Evolutionary conservation across 2,329 filamentous ascomycete species (phyloP), one percentile per base, ranked within the genome.

Genomic region (Lecanosticta acicola): DNA sequence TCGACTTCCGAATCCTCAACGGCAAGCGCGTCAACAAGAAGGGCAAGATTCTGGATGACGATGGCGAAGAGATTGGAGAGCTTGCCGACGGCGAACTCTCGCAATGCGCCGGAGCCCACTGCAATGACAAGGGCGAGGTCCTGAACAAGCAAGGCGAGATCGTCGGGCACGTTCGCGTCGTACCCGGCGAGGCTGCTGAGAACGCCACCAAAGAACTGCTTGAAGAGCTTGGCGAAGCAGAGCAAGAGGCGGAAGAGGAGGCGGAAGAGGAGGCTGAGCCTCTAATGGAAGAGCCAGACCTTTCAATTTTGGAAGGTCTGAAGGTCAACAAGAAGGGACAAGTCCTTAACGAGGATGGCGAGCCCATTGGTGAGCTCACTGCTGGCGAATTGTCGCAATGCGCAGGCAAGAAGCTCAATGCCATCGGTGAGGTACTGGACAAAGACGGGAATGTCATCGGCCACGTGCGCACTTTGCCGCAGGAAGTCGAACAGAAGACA

Each of bases 401-500:
- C 51, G 77, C 81, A 14, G 74, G 81, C 48, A 82, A 81, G 68
- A 83, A 82, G 64, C 70, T 81, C 55, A 81, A 84, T 53, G 75
- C 74, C 48, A 71, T 81, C 64, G 80, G 80, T 16, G 80, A 83
- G 57, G 78, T 84, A 45, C 71, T 82, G 59, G 80, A 82, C 61
- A 79, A 74, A 61, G 75, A 79, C 37, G 80, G 80, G 36, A 80
- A 81, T 35, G 71, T 84, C 51, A 73, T 84, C 50, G 81, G 80
- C 33, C 76, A 76, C 52, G 77, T 81, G 51, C 71, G 78, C 55
- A 70, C 73, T n/a, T 66, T 76, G 3, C 71, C 73, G 9, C 64
- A 66, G 19, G 63, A 69, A 24, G 63, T 68, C 24, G 60, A 65
- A 21, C 56, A 66, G 19, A 65, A 65, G 32, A 61, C 65, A 5